Evolutionary conservation across 2,329 filamentous ascomycete species (phyloP).

Genomic region (Pseudogymnoascus pannorum): DNA sequence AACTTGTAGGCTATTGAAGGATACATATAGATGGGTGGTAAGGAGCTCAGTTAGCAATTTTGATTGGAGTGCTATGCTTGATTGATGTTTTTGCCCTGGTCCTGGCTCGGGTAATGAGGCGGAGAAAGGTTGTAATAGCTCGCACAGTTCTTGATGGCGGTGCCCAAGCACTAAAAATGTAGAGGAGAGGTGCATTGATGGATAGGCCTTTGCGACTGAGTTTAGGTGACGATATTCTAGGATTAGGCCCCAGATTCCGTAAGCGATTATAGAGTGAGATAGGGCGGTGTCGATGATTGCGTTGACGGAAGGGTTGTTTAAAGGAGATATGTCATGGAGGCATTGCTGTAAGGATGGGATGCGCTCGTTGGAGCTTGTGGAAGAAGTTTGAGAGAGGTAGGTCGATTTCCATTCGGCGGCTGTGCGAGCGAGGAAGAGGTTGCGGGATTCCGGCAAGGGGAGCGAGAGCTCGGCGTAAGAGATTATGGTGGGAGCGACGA

Average conservation of each 20-base stretch:
- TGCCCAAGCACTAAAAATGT: conserved; percentile 43
- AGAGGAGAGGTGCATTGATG: conserved; percentile 16
- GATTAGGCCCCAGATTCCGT: conserved; percentile 59
- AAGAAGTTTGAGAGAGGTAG: conserved; percentile 35
- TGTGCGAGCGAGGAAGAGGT: conserved; percentile 58
- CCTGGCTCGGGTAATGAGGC: neutral
- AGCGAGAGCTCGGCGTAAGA: conserved; percentile 63
- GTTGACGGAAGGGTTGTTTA: conserved; percentile 1
- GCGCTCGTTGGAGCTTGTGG: neutral
- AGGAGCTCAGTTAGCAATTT: conserved; percentile 41
- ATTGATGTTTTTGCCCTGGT: neutral
- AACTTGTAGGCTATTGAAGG: conserved; percentile 57
- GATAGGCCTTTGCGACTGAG: conserved; percentile 33
- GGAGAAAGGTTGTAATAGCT: conserved; percentile 26
- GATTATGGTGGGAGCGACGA: conserved; percentile 56
- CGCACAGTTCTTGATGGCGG: conserved; percentile 55
- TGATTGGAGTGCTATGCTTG: conserved; percentile 24
- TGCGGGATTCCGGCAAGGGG: conserved; percentile 53
- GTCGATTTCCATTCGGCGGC: conserved; percentile 58
- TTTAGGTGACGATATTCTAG: conserved; percentile 57
- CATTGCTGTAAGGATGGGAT: conserved; percentile 17
- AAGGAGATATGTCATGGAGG: neutral
- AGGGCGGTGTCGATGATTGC: conserved; percentile 48
- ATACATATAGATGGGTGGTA: conserved; percentile 57
- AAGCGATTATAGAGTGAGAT: conserved; percentile 52